A percentile compares a stretch with the other conserved stretches of the same genome.
These are phyloP conservation scores for Paramecium primaurelia DNA, from an alignment of 73 alveolate genomes.

Conservation along the genomic window DNA sequence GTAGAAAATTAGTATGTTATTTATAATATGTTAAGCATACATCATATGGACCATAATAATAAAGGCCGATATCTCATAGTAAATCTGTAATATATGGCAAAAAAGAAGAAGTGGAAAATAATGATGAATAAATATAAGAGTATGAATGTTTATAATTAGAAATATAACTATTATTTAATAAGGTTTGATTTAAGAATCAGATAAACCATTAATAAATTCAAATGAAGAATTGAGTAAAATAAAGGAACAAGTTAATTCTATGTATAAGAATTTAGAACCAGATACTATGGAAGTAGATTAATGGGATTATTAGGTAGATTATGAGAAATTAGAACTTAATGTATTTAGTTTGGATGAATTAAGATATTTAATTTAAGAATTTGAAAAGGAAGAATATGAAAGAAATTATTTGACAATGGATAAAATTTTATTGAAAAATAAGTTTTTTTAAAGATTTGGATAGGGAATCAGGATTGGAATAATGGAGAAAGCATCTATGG, in stretches of 20 bases:
- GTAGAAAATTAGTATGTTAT: neutral
- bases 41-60: neutral
- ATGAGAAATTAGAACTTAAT: neutral
- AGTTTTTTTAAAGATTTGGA: constrained; percentile 1
- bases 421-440: neutral
- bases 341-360: constrained; percentile 25
- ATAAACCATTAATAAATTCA: neutral
- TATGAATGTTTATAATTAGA: neutral
- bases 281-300: neutral
- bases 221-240: neutral
- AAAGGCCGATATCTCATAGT: neutral
- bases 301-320: constrained; percentile 7
- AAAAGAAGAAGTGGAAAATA: neutral
- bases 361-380: neutral
- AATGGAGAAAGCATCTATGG: neutral
- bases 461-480: constrained; percentile 9
- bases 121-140: neutral
- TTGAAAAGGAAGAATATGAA: constrained; percentile 7
- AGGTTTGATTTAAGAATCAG: neutral
- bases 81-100: neutral
- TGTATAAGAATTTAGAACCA: neutral
- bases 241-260: neutral
- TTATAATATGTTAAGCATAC: neutral
- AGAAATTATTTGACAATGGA: constrained; percentile 23
- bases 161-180: neutral